Conservation (phyloP, 1,284 basidiomycete genomes). For the Cutaneotrichosporon daszewskae region DNA sequence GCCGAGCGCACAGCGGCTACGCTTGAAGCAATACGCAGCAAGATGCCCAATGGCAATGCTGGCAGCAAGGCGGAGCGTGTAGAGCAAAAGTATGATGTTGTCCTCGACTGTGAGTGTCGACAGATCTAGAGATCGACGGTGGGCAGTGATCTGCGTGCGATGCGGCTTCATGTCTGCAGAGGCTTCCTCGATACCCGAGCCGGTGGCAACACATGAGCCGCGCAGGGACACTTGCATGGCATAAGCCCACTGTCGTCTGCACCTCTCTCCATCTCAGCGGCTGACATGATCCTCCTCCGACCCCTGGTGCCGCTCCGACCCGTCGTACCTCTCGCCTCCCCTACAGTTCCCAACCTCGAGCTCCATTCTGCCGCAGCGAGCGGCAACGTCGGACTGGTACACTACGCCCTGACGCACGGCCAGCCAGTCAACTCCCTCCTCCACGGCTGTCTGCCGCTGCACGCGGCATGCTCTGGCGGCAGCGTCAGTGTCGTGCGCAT, state of each 20-base stretch:
- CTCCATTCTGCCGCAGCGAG: slow-evolving; percentile 82
- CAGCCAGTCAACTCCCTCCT: slow-evolving; percentile 89
- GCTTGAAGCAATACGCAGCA: slow-evolving; percentile 4
- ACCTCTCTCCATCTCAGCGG: background rate
- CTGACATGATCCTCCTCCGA: no score
- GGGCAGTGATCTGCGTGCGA: no score
- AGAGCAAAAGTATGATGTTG: slow-evolving; percentile 34
- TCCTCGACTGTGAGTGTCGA: slow-evolving; percentile 32
- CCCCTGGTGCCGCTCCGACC: no score
- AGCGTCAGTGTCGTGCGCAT: slow-evolving; percentile 75
- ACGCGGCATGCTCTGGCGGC: slow-evolving; percentile 83
- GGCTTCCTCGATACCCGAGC: no score
- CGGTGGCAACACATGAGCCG: background rate
- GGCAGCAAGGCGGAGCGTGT: slow-evolving; percentile 6
- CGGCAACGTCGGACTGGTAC: slow-evolving; percentile 64
- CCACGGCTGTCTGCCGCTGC: slow-evolving; percentile 83
- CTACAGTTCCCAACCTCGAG: slow-evolving; percentile 75
- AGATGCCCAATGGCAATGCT: slow-evolving; percentile 5
- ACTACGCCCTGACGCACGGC: slow-evolving; percentile 72
- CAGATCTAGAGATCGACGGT: background rate
- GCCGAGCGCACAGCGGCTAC: slow-evolving; percentile 1
- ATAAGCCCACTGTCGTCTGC: background rate
- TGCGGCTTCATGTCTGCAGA: background rate
- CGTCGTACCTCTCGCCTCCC: background rate
- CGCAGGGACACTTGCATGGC: background rate